These are phyloP conservation scores for Ustulina deusta DNA, from an alignment of 2,329 filamentous ascomycete genomes.

Conservation along the genomic window DNA sequence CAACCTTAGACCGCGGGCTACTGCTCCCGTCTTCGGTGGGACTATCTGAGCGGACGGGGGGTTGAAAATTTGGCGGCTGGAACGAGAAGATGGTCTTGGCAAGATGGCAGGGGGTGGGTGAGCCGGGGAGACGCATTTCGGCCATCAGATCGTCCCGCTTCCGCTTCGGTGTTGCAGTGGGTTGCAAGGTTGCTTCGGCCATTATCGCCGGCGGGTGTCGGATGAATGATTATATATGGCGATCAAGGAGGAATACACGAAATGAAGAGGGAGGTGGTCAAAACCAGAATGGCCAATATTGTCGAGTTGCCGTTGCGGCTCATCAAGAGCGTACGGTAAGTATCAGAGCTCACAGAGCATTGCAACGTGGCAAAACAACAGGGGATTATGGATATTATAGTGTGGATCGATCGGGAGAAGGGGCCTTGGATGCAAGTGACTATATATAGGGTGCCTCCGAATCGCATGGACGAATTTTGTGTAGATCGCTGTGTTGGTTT, in stretches of 20 bases:
- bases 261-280: background rate
- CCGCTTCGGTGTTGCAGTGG: slow-evolving; percentile 59
- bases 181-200: slow-evolving; percentile 43
- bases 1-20: slow-evolving; percentile 66
- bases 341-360: slow-evolving; percentile 14
- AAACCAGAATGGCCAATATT: slow-evolving; percentile 1
- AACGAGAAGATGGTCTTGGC: slow-evolving; percentile 59
- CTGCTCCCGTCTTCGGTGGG: slow-evolving; percentile 59
- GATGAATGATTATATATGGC: background rate
- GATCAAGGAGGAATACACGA: background rate
- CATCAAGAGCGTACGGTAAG: slow-evolving; percentile 6
- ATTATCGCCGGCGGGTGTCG: slow-evolving; percentile 30
- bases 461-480: background rate
- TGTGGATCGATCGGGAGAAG: slow-evolving; percentile 17
- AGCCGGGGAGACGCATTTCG: slow-evolving; percentile 48
- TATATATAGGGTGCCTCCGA: slow-evolving; percentile 11
- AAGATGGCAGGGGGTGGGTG: slow-evolving; percentile 43
- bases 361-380: slow-evolving; percentile 26
- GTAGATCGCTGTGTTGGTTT: background rate
- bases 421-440: slow-evolving; percentile 1
- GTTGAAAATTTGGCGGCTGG: slow-evolving; percentile 50
- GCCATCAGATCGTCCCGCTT: slow-evolving; percentile 56
- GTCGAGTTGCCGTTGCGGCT: background rate
- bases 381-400: slow-evolving; percentile 2
- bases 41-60: slow-evolving; percentile 27